These are phyloP conservation scores for Tricholomella constricta DNA, from an alignment of 768 basidiomycete genomes.

Conservation along the genomic window DNA sequence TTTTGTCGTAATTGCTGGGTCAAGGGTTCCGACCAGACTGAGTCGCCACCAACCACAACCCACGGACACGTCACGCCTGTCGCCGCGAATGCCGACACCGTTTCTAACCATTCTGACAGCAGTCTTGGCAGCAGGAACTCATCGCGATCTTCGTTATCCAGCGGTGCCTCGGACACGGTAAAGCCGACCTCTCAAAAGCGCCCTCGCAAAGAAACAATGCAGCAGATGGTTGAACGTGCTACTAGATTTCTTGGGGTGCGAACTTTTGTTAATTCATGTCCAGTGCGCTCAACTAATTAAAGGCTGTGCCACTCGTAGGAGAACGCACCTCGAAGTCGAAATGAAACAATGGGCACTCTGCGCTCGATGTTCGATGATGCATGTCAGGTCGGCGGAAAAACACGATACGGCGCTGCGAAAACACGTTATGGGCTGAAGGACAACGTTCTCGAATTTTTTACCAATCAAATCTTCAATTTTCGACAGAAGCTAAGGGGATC, in stretches of 20 bases:
- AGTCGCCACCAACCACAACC: too few relatives aligned
- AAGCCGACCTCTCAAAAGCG: background rate
- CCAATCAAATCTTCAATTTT: too few relatives aligned
- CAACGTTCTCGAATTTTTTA: too few relatives aligned
- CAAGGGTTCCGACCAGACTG: constrained; percentile 20
- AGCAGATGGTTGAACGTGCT: background rate
- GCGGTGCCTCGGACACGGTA: background rate
- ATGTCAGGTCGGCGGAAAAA: too few relatives aligned
- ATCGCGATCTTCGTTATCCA: too few relatives aligned
- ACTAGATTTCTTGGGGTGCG: background rate
- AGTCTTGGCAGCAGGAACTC: background rate
- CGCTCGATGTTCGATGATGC: too few relatives aligned
- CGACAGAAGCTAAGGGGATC: too few relatives aligned
- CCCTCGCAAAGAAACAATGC: background rate
- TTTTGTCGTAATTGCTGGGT: constrained; percentile 45
- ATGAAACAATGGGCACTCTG: background rate
- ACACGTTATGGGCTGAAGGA: too few relatives aligned
- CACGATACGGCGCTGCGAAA: too few relatives aligned
- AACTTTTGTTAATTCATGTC: background rate
- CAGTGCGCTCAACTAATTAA: background rate
- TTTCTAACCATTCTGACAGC: too few relatives aligned
- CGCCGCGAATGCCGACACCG: background rate
- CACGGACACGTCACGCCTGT: constrained; percentile 20
- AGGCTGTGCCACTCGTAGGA: background rate
- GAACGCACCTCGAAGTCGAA: background rate